Base-by-base conservation (phyloP, 441 rosid genomes). In the Erodium moschatum region DNA sequence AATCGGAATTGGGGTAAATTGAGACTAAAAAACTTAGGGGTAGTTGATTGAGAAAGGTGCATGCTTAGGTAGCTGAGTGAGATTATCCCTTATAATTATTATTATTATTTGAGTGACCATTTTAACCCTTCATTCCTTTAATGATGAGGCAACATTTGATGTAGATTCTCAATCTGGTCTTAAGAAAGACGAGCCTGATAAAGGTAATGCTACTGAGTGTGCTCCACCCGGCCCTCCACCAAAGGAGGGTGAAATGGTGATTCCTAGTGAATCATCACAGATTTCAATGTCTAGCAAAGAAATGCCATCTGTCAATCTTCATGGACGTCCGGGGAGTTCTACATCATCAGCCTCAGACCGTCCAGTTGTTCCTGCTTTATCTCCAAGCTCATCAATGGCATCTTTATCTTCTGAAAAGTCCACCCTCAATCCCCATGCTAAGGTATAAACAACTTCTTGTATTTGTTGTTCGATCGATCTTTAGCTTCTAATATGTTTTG, bases 361-460 rank as follows among this genome's bases (percentile, higher is more conserved):
- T 66, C 64, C 70, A 0, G 84, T 79, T 72, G 75, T 82, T 69
- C 70, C 79, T 78, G 85, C 82, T 75, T 68, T 91, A 75, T 87
- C 98, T 20, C 96, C 97, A 72, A 89, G 91, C 84, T 91, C 97
- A 16, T 89, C 97, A 71, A 52, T 88, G 72, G 92, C 96, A 58
- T 91, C 97, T 65, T 72, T 85, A 66, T 81, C 94, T 61, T 85
- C 97, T 46, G 97, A 87, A 81, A 85, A 83, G 78, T 89, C 97
- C 75, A 80, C 89, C 1, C 80, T 88, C 68, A 88, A 94, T 75
- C 96, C 96, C 63, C 69, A 87, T 82, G 96, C 97, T 21, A 88
- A 89, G 99, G 99, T 94, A 42, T 42, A 65, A 65, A 71, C 48
- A 19, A 29, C 65, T 64, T 67, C 27, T 24, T 24, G 16, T 5